Conservation (phyloP, 768 basidiomycete genomes). For the Suillus brevipes region DNA sequence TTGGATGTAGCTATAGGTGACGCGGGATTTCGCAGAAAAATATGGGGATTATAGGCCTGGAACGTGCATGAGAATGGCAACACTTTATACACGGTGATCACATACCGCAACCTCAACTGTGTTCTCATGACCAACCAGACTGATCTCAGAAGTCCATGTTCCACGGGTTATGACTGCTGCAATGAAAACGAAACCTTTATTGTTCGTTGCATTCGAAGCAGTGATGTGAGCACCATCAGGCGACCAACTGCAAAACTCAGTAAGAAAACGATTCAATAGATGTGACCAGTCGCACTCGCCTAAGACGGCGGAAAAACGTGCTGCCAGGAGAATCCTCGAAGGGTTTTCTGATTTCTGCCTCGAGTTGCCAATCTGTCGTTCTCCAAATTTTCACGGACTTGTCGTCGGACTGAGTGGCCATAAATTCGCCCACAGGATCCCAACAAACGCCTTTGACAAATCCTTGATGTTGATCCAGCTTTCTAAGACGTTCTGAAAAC, state of each 20-base stretch:
- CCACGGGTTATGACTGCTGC: conserved; percentile 92
- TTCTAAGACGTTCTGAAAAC: conserved; percentile 70
- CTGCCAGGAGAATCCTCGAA: conserved; percentile 93
- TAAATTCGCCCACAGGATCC: conserved; percentile 96
- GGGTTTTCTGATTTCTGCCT: conserved; percentile 83
- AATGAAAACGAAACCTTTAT: conserved; percentile 94
- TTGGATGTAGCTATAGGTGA: conserved; percentile 73
- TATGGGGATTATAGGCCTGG: conserved; percentile 90
- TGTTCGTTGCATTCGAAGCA: conserved; percentile 96
- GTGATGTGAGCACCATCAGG: conserved; percentile 99
- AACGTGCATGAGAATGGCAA: conserved; percentile 10
- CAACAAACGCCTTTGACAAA: conserved; percentile 99
- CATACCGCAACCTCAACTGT: conserved; percentile 93
- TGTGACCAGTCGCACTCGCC: conserved; percentile 43
- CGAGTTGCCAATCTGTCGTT: conserved; percentile 87
- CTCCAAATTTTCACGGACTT: conserved; percentile 96
- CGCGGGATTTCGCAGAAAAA: conserved; percentile 79
- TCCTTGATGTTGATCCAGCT: conserved; percentile 87
- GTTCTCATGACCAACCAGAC: conserved; percentile 95
- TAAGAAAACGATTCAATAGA: background rate
- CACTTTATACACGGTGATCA: conserved; percentile 9
- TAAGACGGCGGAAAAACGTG: conserved; percentile 90
- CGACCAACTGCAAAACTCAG: conserved; percentile 74
- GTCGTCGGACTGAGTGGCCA: conserved; percentile 98
- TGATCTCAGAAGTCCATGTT: conserved; percentile 89